Base-by-base conservation (phyloP, 1,284 basidiomycete genomes). In the Meira nashicola region DNA sequence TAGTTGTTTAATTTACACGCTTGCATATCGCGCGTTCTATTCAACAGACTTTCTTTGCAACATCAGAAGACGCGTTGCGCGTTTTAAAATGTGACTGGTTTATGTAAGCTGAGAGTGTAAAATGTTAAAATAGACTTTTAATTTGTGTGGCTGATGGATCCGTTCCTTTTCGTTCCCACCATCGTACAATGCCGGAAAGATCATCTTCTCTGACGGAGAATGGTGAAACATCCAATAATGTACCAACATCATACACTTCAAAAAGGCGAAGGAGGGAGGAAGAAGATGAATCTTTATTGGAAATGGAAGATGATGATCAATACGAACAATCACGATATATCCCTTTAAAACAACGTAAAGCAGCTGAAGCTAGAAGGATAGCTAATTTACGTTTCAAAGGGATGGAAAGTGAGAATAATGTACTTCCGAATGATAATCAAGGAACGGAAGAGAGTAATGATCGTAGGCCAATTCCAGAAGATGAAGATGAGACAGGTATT, bases 281-380 rank as follows among this genome's bases (percentile, higher is more conserved):
- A 15, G 60, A 54, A 25, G 60, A 70, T 14, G 64, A 68, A 15
- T 71, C 71, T 55, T 66, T 63, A 53, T 74, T 77, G 51, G 72
- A 74, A 40, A 69, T 76, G 37, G 84, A 86, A 38, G 84, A 86
- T 60, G 84, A 82, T 9, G 74, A 80, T 41, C 92, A 91, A 75
- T 51, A 54, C 54, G 60, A 60, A 7, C 60, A 66, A 1, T 86
- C 87, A 60, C 89, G 88, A 1, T 97, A 97, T 78, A 81, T 98
- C 25, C 88, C 94, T 6, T 86, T 96, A 43, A 86, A 90, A 41
- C 87, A 95, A 78, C 85, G 92, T 39, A 84, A 89, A 50, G 85
- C 89, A 73, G 86, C 87, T 57, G 89, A 88, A 73, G 58, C 69
- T 15, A 28, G 12, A 23, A 23, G 38, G 43, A 23, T 43, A 15